phyloP scores from a whole-genome alignment of 331 rosid genomes.

The Prunus yedoensis region DNA sequence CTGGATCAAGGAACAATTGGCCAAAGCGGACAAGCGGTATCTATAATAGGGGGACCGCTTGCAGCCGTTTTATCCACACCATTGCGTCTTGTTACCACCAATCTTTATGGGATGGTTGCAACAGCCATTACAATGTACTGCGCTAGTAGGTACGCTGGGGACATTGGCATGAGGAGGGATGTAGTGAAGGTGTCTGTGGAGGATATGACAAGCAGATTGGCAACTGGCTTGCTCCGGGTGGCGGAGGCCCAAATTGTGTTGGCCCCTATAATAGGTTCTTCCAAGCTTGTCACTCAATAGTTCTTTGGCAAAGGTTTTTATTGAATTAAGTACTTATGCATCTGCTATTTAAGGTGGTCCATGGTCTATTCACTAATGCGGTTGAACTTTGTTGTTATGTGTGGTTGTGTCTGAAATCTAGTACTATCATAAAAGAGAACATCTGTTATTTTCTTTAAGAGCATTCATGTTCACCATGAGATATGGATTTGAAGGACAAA shows the following conservation, averaged over 20 bases:
- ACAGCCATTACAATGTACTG: slow-evolving; percentile 73
- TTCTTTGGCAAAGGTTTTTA: background rate
- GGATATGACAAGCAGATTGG: slow-evolving; percentile 51
- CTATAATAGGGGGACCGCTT: slow-evolving; percentile 85
- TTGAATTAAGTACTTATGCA: background rate
- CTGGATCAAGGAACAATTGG: slow-evolving; percentile 59
- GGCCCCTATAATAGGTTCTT: slow-evolving; percentile 1
- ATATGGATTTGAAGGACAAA: too few species aligned
- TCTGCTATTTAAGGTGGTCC: background rate
- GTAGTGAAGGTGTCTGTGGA: slow-evolving; percentile 67
- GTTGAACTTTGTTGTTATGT: background rate
- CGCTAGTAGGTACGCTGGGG: slow-evolving; percentile 78
- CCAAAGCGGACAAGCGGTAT: slow-evolving; percentile 85
- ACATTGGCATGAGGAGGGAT: slow-evolving; percentile 80
- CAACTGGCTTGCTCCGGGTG: slow-evolving; percentile 55
- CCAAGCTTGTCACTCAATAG: background rate
- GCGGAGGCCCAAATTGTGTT: slow-evolving; percentile 47
- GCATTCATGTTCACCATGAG: too few species aligned
- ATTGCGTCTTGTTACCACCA: slow-evolving; percentile 65
- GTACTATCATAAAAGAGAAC: too few species aligned
- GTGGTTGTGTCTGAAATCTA: background rate
- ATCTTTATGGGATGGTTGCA: slow-evolving; percentile 78
- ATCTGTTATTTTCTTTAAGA: too few species aligned
- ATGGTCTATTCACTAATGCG: background rate
- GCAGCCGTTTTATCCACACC: slow-evolving; percentile 78